Percentiles rank a stretch among this genome's conserved stretches.
These are phyloP conservation scores for Rhizomucor pusillus DNA, from an alignment of 371 early-diverging fungal species.

Conservation along the genomic window DNA sequence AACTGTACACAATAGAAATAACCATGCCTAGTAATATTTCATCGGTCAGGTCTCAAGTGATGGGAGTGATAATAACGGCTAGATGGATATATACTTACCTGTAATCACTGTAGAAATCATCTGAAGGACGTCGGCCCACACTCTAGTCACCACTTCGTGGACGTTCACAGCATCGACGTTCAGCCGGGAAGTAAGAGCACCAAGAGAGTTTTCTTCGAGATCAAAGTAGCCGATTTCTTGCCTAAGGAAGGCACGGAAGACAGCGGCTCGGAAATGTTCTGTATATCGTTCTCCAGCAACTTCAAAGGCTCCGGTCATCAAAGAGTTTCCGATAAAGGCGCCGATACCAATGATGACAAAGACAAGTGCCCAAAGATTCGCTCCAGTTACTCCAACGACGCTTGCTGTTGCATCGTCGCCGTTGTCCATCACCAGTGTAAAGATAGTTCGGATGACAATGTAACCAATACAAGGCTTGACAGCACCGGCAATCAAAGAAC, in stretches of 20 bases:
- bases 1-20: conserved; percentile 50
- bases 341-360: conserved; percentile 56
- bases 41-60: not conserved
- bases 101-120: conserved; percentile 36
- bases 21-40: conserved; percentile 22
- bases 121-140: conserved; percentile 51
- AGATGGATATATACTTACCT: conserved; percentile 10
- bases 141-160: conserved; percentile 59
- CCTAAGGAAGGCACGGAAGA: conserved; percentile 52
- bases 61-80: not conserved
- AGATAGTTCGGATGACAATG: conserved; percentile 27
- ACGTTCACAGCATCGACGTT: conserved; percentile 71
- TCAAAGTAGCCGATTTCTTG: conserved; percentile 89
- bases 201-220: conserved; percentile 69
- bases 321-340: conserved; percentile 36
- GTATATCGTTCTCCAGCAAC: conserved; percentile 53
- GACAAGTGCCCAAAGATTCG: conserved; percentile 69
- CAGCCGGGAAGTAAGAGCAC: conserved; percentile 74
- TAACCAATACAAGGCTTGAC: conserved; percentile 30
- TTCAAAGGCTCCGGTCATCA: conserved; percentile 31
- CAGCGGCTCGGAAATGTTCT: conserved; percentile 44
- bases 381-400: conserved; percentile 32
- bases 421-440: conserved; percentile 26
- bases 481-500: conserved; percentile 52
- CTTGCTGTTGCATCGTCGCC: conserved; percentile 10